Evolutionary conservation across 495 filamentous ascomycete genomes (phyloP), one percentile per base, ranked within the genome.

Genomic region (Penicillium maclennaniae): DNA sequence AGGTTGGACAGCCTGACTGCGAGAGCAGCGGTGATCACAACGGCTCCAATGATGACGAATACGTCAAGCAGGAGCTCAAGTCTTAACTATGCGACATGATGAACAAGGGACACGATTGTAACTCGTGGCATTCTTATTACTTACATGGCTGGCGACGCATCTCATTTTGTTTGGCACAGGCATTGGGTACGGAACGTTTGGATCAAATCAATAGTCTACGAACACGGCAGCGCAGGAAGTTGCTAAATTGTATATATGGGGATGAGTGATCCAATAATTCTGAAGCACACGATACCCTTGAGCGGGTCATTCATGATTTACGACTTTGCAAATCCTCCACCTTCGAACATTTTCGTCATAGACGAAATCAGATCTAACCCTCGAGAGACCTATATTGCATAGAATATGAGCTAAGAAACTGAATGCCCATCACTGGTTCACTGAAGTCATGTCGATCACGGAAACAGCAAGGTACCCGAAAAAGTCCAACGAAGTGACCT

Each of bases 11-110:
- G 10, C 58, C 56, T 16, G 49, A 36, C 6, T 42, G 12, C 27
- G 49, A 36, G 19, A 42, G 23, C 12, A 21, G 39, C 16, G 50
- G 15, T 36, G 42, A 49, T 17, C 51, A 49, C n/a, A 47, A 27
- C 39, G 43, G 47, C 6, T 48, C 42, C 6, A 48, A 56, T 43
- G 43, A 56, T 25, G 40, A 44, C 38, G 54, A 51, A 15, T 42
- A 36, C 42, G 26, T 54, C 23, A 51, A 56, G 17, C 42, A 34
- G 7, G 43, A 46, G 28, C 25, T 53, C 16, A 57, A 57, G 38
- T 45, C 54, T 43, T 47, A 53, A 31, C 14, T 34, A 34, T 34
- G 31, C 15, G 31, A 34, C 15, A 34, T 34, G 31, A 34, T 12
- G 31, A 34, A 10, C 31, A 14, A 12, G 31, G 10, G 15, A 12